A percentile compares a stretch with the other conserved stretches of the same genome.
Conservation (phyloP, 176 grass and related monocot species). For the Oryza australiensis region DNA sequence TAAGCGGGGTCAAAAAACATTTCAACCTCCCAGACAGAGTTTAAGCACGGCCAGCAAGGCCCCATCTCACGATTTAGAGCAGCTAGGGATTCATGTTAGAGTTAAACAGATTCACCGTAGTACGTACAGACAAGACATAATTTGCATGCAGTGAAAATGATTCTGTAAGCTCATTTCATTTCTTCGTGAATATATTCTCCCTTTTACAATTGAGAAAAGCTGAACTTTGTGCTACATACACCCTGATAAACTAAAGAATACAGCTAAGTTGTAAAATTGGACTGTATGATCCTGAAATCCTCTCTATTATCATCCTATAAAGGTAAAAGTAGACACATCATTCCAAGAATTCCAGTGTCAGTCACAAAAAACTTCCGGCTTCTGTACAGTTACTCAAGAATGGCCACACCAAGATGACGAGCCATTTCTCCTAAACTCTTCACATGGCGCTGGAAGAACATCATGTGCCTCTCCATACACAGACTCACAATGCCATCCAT, state of each 20-base stretch:
- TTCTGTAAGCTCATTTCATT: not conserved
- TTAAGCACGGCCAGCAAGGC: too few species aligned
- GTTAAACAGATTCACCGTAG: too few species aligned
- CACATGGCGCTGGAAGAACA: conserved; percentile 68
- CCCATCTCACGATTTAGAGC: too few species aligned
- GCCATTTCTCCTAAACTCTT: conserved; percentile 52
- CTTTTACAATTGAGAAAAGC: not conserved
- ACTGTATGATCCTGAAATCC: conserved; percentile 3
- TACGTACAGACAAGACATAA: not conserved
- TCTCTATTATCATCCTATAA: not conserved
- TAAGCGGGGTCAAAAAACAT: too few species aligned
- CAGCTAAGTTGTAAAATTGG: not conserved
- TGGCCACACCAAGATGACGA: conserved; percentile 60
- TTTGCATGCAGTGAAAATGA: not conserved
- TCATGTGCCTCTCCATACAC: conserved; percentile 62
- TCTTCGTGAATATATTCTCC: not conserved
- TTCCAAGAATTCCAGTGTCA: conserved; percentile 16
- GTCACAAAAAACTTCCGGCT: not conserved
- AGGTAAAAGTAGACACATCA: not conserved
- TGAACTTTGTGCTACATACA: not conserved
- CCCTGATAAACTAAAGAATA: not conserved
- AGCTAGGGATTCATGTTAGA: too few species aligned
- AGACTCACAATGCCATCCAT: conserved; percentile 70
- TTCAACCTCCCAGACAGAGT: too few species aligned
- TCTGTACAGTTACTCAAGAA: conserved; percentile 36